phyloP scores from a whole-genome alignment of 2,329 filamentous ascomycete species.

The Curvularia hawaiiensis region DNA sequence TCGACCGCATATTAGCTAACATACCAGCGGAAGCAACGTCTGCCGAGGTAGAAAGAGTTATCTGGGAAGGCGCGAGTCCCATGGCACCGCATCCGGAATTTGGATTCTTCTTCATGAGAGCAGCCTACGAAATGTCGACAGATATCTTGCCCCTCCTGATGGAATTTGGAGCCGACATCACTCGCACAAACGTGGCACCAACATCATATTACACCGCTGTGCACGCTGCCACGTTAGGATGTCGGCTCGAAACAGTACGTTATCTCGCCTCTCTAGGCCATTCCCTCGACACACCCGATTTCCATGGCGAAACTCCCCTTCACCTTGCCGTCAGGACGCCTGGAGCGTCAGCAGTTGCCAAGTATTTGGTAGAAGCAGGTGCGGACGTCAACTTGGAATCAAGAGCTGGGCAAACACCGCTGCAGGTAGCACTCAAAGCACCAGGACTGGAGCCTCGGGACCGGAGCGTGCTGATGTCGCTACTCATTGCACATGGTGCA shows the following conservation, averaged over 20 bases:
- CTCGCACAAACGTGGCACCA: constrained; percentile 17
- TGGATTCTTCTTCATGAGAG: constrained; percentile 38
- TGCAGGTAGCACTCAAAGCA: constrained; percentile 30
- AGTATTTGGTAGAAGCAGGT: constrained; percentile 36
- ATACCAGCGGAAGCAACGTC: constrained; percentile 30
- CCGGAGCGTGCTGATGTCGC: constrained; percentile 36
- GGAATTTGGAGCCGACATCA: constrained; percentile 41
- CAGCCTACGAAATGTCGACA: constrained; percentile 33
- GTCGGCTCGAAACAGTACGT: constrained; percentile 32
- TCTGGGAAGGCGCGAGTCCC: constrained; percentile 40
- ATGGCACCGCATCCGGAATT: constrained; percentile 38
- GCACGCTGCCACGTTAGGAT: constrained; percentile 37
- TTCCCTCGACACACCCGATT: constrained; percentile 34
- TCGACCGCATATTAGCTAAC: constrained; percentile 39
- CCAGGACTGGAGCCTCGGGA: constrained; percentile 31
- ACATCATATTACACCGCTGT: constrained; percentile 32
- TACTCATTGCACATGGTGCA: constrained; percentile 38
- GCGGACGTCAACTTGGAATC: constrained; percentile 39
- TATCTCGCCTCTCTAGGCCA: constrained; percentile 35
- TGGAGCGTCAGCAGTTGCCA: constrained; percentile 33
- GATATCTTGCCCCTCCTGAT: constrained; percentile 31
- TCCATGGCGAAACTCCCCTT: constrained; percentile 38
- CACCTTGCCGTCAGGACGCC: constrained; percentile 38
- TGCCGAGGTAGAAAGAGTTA: constrained; percentile 34
- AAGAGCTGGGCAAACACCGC: constrained; percentile 28